A percentile compares a stretch with the other conserved stretches of the same genome.
phyloP scores from a whole-genome alignment of 352 stramenopile species.

The Globisporangium emineosum region DNA sequence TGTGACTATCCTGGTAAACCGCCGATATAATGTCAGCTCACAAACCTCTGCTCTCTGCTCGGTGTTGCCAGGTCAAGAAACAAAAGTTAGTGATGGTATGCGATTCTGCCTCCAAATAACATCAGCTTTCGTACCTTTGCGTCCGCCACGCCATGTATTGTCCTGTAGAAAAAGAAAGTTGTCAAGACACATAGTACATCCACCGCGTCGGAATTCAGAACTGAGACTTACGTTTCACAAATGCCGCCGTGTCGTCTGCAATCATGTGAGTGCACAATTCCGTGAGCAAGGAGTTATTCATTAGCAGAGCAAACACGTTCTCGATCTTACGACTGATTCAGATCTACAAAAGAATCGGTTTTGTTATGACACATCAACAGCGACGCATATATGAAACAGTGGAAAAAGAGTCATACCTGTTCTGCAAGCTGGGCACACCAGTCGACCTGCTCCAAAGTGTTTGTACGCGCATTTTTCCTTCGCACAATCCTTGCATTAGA shows the following conservation, averaged over 20 bases:
- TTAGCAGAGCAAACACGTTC: neutral
- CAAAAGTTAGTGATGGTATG: neutral
- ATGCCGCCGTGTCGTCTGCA: slow-evolving; percentile 43
- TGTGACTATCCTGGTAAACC: neutral
- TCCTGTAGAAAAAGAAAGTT: slow-evolving; percentile 26
- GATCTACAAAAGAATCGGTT: slow-evolving; percentile 24
- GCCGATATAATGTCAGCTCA: neutral
- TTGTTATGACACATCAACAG: neutral
- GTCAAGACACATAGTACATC: neutral
- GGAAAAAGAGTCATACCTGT: slow-evolving; percentile 25
- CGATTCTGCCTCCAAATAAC: neutral
- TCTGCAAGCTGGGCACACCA: slow-evolving; percentile 61
- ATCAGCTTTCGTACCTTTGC: slow-evolving; percentile 36
- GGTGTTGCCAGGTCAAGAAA: neutral
- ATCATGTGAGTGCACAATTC: neutral
- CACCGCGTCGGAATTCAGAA: neutral
- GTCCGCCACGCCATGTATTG: slow-evolving; percentile 60
- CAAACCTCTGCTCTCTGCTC: slow-evolving; percentile 12
- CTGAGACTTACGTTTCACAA: slow-evolving; percentile 54
- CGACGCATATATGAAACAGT: neutral
- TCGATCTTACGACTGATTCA: slow-evolving; percentile 44
- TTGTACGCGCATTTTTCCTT: slow-evolving; percentile 88
- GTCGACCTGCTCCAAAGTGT: slow-evolving; percentile 59
- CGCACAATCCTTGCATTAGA: neutral
- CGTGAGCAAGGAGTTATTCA: neutral